phyloP scores from a whole-genome alignment of 2,329 filamentous ascomycete genomes.

The Samsoniella hepiali region DNA sequence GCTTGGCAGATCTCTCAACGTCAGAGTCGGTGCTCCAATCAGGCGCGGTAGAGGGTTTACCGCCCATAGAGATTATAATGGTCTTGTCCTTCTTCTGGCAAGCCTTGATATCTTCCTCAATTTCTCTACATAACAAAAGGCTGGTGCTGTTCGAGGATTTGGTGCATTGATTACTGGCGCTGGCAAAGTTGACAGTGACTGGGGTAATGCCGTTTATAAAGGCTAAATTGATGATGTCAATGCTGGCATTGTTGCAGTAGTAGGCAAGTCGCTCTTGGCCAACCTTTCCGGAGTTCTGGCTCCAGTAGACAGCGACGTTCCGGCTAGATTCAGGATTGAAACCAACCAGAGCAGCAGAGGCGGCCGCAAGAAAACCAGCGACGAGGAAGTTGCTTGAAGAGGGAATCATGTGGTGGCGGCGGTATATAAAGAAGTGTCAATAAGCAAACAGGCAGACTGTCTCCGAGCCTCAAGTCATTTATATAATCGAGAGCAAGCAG shows the following conservation, averaged over 20 bases:
- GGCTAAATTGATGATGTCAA: constrained; percentile 56
- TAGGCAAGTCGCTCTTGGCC: constrained; percentile 53
- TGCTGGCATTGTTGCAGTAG: constrained; percentile 47
- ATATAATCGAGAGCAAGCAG: no score
- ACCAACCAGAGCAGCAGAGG: constrained; percentile 29
- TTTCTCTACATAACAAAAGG: constrained; percentile 36
- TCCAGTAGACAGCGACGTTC: constrained; percentile 67
- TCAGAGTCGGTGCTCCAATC: constrained; percentile 54
- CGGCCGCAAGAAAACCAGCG: background rate
- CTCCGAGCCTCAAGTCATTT: no score
- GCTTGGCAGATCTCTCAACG: constrained; percentile 55
- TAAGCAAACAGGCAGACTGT: no score
- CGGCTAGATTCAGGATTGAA: constrained; percentile 43
- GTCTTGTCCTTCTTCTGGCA: constrained; percentile 67
- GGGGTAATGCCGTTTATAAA: constrained; percentile 58
- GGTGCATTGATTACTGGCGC: constrained; percentile 57
- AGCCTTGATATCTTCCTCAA: constrained; percentile 42
- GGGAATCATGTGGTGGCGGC: no score
- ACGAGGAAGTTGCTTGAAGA: no score
- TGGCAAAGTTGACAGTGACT: constrained; percentile 61
- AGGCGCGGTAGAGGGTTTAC: constrained; percentile 65
- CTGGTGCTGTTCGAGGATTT: constrained; percentile 50
- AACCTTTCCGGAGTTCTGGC: constrained; percentile 59
- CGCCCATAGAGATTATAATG: constrained; percentile 68
- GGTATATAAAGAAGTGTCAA: no score